Evolutionary conservation across 2,329 filamentous ascomycete genomes (phyloP).

Genomic region (Onygena corvina): DNA sequence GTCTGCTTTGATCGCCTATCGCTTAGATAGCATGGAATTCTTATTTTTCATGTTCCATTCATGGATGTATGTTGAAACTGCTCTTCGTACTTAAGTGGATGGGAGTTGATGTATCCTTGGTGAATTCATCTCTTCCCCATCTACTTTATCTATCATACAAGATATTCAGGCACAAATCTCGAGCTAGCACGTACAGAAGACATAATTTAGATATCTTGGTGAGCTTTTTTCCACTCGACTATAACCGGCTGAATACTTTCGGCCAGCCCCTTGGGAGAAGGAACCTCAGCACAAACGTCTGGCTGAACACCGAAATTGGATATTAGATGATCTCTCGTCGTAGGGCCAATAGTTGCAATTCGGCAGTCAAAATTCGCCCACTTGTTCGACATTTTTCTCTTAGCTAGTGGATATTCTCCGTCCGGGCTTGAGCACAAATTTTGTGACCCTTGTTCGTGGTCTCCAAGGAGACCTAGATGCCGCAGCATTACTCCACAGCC

Average conservation of each 20-base stretch:
- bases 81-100: too few relatives aligned
- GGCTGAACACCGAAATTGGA: conserved; percentile 33
- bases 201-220: background rate
- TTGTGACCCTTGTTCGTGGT: conserved; percentile 16
- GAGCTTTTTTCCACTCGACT: conserved; percentile 8
- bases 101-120: background rate
- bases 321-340: conserved; percentile 63
- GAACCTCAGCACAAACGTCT: conserved; percentile 59
- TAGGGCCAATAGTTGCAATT: conserved; percentile 85
- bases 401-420: conserved; percentile 6
- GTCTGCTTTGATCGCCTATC: background rate
- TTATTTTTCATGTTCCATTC: too few relatives aligned
- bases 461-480: conserved; percentile 38
- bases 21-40: background rate
- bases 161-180: too few relatives aligned
- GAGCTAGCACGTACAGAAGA: too few relatives aligned
- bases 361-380: conserved; percentile 38
- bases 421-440: background rate
- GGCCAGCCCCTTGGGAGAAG: conserved; percentile 67
- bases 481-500: conserved; percentile 51
- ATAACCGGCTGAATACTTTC: conserved; percentile 51
- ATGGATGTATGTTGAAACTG: too few relatives aligned
- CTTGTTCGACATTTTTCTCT: conserved; percentile 13
- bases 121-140: background rate
- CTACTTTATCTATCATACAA: too few relatives aligned